Base-by-base conservation (phyloP, 306 rosid genomes). In the Dalbergia oliveri region DNA sequence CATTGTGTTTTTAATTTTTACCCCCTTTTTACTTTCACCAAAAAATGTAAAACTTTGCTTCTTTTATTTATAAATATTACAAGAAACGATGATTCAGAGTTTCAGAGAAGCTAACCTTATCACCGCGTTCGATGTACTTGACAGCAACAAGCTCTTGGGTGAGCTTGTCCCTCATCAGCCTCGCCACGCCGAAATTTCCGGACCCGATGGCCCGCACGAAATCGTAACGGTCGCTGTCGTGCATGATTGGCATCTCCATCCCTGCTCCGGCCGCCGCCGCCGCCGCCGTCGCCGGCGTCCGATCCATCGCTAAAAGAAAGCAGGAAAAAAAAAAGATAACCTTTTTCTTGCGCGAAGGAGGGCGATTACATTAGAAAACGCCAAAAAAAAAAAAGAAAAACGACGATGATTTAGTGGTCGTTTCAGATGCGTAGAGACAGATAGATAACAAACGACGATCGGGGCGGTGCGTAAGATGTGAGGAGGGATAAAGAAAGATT, bases 61-160 rank as follows among this genome's bases (percentile, higher is more conserved):
- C 19, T 15, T 53, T 54, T 15, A 1, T 6, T 57, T 57, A 6
- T 9, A 3, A 7, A 6, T 3, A 16, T 3, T 6, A 59, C 14
- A 18, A 41, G 31, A 19, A 39, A 7, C 26, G 57, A 41, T 4
- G 53, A 35, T 14, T 70, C 23, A 26, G 31, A 26, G 50, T 8
- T 49, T 49, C 21, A 53, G 59, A 53, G 59, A 53, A 53, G 8
- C 84, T 35, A 72, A 92, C 99, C 97, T 91, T 94, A 63, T 88
- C 92, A 6, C 99, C 99, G 49, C 99, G 92, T 81, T 93, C 94
- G 80, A 92, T 91, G 66, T 94, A 94, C 82, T 94, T 93, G 50
- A 94, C 97, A 64, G 99, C 99, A 14, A 94, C 94, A 49, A 93
- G 97, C 67, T 93, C 97, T 78, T 79, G 87, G 60, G 97, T 90